A percentile compares a stretch with the other conserved stretches of the same genome.
These are phyloP conservation scores for Thinopyrum obtusiflorum DNA, from an alignment of 202 grass and related monocot genomes.

Conservation along the genomic window DNA sequence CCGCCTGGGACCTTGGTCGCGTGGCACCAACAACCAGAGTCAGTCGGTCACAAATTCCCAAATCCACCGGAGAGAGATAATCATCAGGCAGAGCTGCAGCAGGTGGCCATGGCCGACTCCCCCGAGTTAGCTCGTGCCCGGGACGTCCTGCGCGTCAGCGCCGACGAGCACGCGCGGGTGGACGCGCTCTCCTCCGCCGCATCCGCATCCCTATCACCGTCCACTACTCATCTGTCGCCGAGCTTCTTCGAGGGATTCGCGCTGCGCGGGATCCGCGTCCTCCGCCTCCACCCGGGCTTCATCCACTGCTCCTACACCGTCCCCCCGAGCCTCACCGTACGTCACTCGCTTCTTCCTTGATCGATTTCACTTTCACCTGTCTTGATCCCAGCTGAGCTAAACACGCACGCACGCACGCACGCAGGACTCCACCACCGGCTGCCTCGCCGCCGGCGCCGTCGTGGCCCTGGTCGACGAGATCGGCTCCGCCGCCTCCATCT, in stretches of 20 bases:
- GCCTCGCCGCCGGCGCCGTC: constrained; percentile 59
- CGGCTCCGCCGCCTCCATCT: constrained; percentile 33
- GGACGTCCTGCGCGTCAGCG: constrained; percentile 26
- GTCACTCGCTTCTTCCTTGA: not conserved
- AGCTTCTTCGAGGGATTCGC: constrained; percentile 79
- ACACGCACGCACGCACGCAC: not conserved
- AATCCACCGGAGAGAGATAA: not conserved
- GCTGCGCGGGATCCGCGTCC: constrained; percentile 60
- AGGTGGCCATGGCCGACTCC: not conserved
- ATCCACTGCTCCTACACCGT: constrained; percentile 80
- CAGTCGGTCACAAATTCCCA: not conserved
- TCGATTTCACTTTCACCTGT: not conserved
- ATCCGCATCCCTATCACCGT: not conserved
- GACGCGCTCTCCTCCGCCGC: constrained; percentile 25
- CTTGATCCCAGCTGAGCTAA: not conserved
- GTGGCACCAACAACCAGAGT: no score
- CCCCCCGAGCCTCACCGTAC: constrained; percentile 61
- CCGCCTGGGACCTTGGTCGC: no score
- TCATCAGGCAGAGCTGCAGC: not conserved
- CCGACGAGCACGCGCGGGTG: constrained; percentile 48
- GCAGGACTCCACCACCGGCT: constrained; percentile 43
- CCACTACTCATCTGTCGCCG: not conserved
- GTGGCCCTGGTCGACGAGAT: constrained; percentile 75
- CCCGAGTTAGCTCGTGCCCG: not conserved
- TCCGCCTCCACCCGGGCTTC: constrained; percentile 49